phyloP scores from a whole-genome alignment of 1,284 basidiomycete species.

The Naganishia cerealis region DNA sequence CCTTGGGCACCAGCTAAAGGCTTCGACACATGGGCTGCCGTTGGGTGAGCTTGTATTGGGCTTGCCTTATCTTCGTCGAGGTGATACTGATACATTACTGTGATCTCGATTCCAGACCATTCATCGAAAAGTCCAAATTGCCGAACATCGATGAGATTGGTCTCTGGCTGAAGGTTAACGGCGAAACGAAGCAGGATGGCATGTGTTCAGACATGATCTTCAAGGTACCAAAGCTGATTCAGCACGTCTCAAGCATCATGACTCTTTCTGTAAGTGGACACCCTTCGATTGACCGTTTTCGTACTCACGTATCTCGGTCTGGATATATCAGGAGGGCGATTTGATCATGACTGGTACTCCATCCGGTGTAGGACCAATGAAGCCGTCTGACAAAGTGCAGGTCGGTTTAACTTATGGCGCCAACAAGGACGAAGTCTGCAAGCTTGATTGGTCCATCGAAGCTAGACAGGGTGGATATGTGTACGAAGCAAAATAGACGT shows the following conservation, averaged over 20 bases:
- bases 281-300: constrained; percentile 34
- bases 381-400: constrained; percentile 73
- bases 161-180: constrained; percentile 82
- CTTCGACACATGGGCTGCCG: constrained; percentile 83
- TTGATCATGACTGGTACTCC: constrained; percentile 84
- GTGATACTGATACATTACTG: constrained; percentile 4
- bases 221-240: constrained; percentile 81
- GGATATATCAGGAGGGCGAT: constrained; percentile 70
- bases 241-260: constrained; percentile 94
- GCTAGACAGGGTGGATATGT: constrained; percentile 70
- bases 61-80: constrained; percentile 1
- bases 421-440: constrained; percentile 61
- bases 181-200: constrained; percentile 76
- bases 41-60: constrained; percentile 54
- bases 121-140: constrained; percentile 74
- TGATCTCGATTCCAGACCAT: constrained; percentile 59
- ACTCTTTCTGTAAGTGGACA: constrained; percentile 72
- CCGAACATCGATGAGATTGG: constrained; percentile 72
- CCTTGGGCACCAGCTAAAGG: constrained; percentile 93
- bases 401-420: constrained; percentile 66
- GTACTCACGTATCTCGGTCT: neutral
- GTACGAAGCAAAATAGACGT: constrained; percentile 54
- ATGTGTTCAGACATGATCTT: constrained; percentile 90
- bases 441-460: constrained; percentile 67
- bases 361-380: constrained; percentile 78